Percentiles rank a stretch among this genome's conserved stretches.
These are phyloP conservation scores for Hypomyces rosellus DNA, from an alignment of 2,329 filamentous ascomycete genomes.

Conservation along the genomic window DNA sequence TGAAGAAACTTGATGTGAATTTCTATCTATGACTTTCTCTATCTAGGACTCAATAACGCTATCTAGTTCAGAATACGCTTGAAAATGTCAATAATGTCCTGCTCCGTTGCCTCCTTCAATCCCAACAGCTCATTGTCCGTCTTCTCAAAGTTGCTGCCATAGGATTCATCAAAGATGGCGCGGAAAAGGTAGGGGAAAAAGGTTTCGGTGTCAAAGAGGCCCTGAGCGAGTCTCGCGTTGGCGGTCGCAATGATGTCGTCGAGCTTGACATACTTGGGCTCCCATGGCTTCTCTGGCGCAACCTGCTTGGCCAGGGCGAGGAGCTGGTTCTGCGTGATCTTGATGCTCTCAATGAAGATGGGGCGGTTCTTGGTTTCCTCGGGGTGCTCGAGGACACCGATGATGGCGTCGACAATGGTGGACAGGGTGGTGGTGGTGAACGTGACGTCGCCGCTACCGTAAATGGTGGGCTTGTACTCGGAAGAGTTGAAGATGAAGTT, in stretches of 20 bases:
- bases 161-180: slow-evolving; percentile 25
- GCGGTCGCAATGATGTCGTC: slow-evolving; percentile 22
- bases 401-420: slow-evolving; percentile 41
- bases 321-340: slow-evolving; percentile 40
- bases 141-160: slow-evolving; percentile 28
- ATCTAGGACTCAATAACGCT: not conserved
- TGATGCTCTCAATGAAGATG: slow-evolving; percentile 40
- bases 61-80: slow-evolving; percentile 12
- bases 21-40: not conserved
- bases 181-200: slow-evolving; percentile 28
- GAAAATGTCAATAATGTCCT: slow-evolving; percentile 30
- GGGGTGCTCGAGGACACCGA: slow-evolving; percentile 41
- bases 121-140: slow-evolving; percentile 41
- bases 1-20: too few relatives aligned
- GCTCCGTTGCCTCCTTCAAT: slow-evolving; percentile 34
- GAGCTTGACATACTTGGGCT: slow-evolving; percentile 31
- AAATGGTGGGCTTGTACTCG: slow-evolving; percentile 34
- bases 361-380: slow-evolving; percentile 47
- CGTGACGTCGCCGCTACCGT: slow-evolving; percentile 42
- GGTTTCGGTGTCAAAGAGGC: slow-evolving; percentile 22
- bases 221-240: slow-evolving; percentile 26
- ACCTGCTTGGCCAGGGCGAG: slow-evolving; percentile 41
- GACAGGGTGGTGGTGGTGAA: slow-evolving; percentile 44
- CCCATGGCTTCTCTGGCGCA: slow-evolving; percentile 41
- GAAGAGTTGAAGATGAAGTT: slow-evolving; percentile 39